Evolutionary conservation across 306 rosid species (phyloP).

Genomic region (Vigna mungo): DNA sequence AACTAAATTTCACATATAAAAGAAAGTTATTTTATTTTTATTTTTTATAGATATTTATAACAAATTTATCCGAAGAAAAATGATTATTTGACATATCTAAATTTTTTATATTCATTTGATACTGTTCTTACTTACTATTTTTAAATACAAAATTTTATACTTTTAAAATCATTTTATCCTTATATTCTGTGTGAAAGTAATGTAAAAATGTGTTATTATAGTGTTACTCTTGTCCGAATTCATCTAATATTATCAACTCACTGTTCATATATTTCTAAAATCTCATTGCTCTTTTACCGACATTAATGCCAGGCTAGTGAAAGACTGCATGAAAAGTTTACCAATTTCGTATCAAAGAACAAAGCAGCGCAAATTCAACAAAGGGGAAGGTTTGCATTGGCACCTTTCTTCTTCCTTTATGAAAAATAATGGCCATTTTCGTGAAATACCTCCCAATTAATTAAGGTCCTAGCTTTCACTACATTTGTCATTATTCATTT

Average conservation of each 20-base stretch:
- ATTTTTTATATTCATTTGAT: too few species aligned
- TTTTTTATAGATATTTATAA: not conserved
- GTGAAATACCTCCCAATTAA: slow-evolving; percentile 30
- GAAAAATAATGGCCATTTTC: slow-evolving; percentile 38
- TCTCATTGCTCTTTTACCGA: slow-evolving; percentile 42
- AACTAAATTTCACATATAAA: not conserved
- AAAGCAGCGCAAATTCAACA: slow-evolving; percentile 96
- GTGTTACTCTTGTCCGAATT: not conserved
- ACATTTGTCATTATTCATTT: slow-evolving; percentile 19
- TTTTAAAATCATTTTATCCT: too few species aligned
- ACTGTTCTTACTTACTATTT: too few species aligned
- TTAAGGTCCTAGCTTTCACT: slow-evolving; percentile 19
- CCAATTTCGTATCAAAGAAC: slow-evolving; percentile 77
- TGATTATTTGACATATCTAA: too few species aligned
- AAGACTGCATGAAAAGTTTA: slow-evolving; percentile 79
- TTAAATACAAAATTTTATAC: too few species aligned
- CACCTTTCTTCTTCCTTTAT: slow-evolving; percentile 39
- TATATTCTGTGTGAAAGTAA: too few species aligned
- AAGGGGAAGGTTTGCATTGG: slow-evolving; percentile 71
- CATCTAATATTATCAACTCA: slow-evolving; percentile 7
- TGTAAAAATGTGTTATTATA: too few species aligned
- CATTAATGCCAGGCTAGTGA: slow-evolving; percentile 85
- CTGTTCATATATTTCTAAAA: slow-evolving; percentile 27
- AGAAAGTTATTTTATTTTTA: not conserved
- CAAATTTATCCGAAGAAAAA: not conserved